Evolutionary conservation across 768 basidiomycete species (phyloP).

Genomic region (Lentinula raphanica): DNA sequence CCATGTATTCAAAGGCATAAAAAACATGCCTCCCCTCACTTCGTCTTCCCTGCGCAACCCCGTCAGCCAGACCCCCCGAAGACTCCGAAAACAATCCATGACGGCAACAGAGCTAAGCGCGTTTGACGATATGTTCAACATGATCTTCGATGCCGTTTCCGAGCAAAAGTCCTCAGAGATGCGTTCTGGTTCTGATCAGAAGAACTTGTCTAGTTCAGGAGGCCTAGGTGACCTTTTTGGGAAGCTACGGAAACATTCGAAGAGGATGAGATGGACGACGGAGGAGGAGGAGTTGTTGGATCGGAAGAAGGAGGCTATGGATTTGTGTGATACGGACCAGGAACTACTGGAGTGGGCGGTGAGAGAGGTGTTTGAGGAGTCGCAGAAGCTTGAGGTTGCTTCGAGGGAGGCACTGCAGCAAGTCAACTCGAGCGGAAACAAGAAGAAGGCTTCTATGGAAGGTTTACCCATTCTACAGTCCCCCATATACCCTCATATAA

Average conservation of each 20-base stretch:
- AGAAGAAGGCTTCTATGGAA: conserved; percentile 4
- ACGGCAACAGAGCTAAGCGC: conserved; percentile 61
- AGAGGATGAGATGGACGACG: conserved; percentile 44
- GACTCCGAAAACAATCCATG: conserved; percentile 48
- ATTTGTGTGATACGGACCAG: conserved; percentile 60
- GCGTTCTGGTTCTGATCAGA: neutral
- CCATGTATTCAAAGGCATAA: conserved; percentile 46
- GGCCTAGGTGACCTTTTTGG: conserved; percentile 48
- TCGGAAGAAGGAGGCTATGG: conserved; percentile 67
- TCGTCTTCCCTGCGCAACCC: conserved; percentile 15
- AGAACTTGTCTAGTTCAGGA: conserved; percentile 16
- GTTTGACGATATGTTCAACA: conserved; percentile 70
- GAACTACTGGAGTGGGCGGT: conserved; percentile 72
- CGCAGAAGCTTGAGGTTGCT: conserved; percentile 42
- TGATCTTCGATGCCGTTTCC: conserved; percentile 57
- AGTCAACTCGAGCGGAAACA: conserved; percentile 19
- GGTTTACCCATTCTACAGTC: conserved; percentile 45
- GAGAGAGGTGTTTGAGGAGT: conserved; percentile 62
- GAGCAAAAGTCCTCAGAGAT: conserved; percentile 21
- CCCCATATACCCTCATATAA: conserved; percentile 65
- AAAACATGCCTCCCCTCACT: conserved; percentile 22
- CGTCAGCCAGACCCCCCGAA: conserved; percentile 11
- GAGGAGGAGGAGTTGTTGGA: conserved; percentile 55
- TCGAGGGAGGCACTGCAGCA: conserved; percentile 33
- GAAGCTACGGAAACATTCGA: conserved; percentile 48